A percentile compares a stretch with the other conserved stretches of the same genome.
Conservation (phyloP, 202 grass and related monocot genomes). For the Digitaria exilis region DNA sequence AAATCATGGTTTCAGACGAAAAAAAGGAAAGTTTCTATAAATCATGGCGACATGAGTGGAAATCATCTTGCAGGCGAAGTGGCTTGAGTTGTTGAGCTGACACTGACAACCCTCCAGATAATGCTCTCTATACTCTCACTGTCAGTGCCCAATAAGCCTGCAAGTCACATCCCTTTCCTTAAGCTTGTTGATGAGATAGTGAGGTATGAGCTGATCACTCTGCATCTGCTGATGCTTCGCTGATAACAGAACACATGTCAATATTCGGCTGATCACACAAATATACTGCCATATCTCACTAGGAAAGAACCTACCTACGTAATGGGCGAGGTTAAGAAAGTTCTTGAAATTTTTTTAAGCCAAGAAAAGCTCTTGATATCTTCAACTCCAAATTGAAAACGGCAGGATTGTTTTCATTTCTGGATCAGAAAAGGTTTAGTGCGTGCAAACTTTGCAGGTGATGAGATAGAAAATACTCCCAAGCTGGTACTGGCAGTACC, state of each 20-base stretch:
- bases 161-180: background rate
- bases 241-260: background rate
- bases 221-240: background rate
- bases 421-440: background rate
- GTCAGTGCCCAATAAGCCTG: background rate
- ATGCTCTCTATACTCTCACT: background rate
- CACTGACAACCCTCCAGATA: constrained; percentile 16
- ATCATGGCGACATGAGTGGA: background rate
- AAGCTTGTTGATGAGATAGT: background rate
- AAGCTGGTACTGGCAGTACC: constrained; percentile 21
- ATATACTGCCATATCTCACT: background rate
- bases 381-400: background rate
- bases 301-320: background rate
- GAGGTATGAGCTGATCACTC: constrained; percentile 1
- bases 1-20: background rate
- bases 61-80: background rate
- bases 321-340: background rate
- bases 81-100: constrained; percentile 10
- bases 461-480: constrained; percentile 38
- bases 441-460: constrained; percentile 25
- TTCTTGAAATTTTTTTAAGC: background rate
- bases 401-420: background rate
- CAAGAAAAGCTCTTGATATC: background rate
- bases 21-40: background rate
- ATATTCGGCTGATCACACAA: background rate